Evolutionary conservation across 192 early-diverging fungal genomes (phyloP), one percentile per base, ranked within the genome.

Genomic region (Coemansia sp.): DNA sequence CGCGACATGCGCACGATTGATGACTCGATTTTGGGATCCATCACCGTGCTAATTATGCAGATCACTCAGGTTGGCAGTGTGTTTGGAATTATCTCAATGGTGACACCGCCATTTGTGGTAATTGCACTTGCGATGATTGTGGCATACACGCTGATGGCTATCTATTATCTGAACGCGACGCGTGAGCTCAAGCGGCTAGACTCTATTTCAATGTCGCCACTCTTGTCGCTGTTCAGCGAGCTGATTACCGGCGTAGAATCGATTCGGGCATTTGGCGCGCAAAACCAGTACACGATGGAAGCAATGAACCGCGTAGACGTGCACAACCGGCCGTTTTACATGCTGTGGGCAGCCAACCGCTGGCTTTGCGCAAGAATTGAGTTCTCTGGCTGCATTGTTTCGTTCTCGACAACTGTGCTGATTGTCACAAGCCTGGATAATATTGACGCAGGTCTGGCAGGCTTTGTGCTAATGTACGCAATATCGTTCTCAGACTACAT

Each of bases 161-260:
- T 71, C 0, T 86, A 86, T 66, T 97, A 94, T 59, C 77, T 96
- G 45, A 83, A 81, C 4, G 83, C 89, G 9, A 91, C 92, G 6
- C 85, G 96, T 51, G 94, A 97, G 68, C 73, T 97, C 51, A 95
- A 98, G 85, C 87, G 96, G 20, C 71, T 95, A 10, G 92, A 95
- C 77, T 88, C 90, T 2, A 83, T 88, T 29, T 84, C 89, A 6
- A 84, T 87, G 64, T 84, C 84, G 35, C 92, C 94, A 5, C 86
- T 94, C 22, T 87, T 89, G 69, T 85, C 92, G 54, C 86, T 91
- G 64, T 94, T 95, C 66, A 86, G 85, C 61, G 93, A 98, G 76
- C 88, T 90, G 38, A 81, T 93, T 18, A 81, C 66, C 5, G 92
- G 92, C 48, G 84, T 89, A 23, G 70, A 90, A 23, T 91, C 90